Evolutionary conservation across 2,329 filamentous ascomycete genomes (phyloP), one percentile per base, ranked within the genome.

Genomic region (Aspergillus chevalieri): DNA sequence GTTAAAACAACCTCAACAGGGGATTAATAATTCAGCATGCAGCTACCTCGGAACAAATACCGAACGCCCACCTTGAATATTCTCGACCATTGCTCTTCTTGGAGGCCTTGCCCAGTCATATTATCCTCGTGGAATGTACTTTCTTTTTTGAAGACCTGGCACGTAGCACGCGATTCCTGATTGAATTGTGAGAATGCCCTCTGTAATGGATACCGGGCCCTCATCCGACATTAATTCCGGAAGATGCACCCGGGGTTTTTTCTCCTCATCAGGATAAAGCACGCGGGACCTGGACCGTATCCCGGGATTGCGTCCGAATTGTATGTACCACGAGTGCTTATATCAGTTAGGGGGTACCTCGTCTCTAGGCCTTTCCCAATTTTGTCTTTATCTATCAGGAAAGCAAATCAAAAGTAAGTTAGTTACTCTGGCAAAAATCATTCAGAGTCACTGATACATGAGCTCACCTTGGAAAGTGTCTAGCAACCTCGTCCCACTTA

Each of bases 401-500:
- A 30, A 44, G 33, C 15, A 30, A 39, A 45, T 10, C 42, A 42
- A 49, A 46, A 49, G 33, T 44, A 4, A 7, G 43, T 49, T 21
- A 7, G 43, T 49, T 21, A 45, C 17, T 44, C 30, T 42, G 14
- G 19, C 38, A 30, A 36, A 26, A 38, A 12, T 19, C 28, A 33
- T 14, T 33, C 4, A 34, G 15, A 22, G 8, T 44, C 15, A 28
- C 42, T 42, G 39, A 42, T 44, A 28, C 17, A 33, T 6, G 6
- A 17, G 28, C 41, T 52, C 28, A 30, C 26, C 26, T 30, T 30
- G 26, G 10, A 10, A 30, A 57, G 56, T 60, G 57, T 57, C 56
- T 34, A 49, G 17, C 47, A 56, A 54, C 12, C 47, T 59, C 33
- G 53, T 60, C 33, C 57, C 56, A 38, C 55, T 59, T 30, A 57